Percentiles rank a stretch among this genome's conserved stretches.
Conservation (phyloP, 2,329 filamentous ascomycete species). For the Xylaria sp. region DNA sequence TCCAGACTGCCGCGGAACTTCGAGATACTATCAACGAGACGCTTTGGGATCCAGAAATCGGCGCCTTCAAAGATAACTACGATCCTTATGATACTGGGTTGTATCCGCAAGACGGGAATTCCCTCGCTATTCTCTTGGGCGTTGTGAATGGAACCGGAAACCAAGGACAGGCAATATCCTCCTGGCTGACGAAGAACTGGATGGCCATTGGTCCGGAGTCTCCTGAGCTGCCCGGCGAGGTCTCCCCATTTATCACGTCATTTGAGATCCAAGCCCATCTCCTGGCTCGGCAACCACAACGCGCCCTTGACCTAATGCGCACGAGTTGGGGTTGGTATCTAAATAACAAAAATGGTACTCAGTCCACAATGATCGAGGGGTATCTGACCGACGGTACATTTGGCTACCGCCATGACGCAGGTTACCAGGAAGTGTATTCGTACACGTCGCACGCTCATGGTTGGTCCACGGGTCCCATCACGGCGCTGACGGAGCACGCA, state of each 20-base stretch:
- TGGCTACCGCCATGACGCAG: conserved; percentile 63
- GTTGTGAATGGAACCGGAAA: conserved; percentile 52
- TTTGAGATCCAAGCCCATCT: conserved; percentile 70
- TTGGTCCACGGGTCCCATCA: conserved; percentile 61
- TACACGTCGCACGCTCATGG: conserved; percentile 62
- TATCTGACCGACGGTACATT: conserved; percentile 66
- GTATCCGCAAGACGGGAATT: conserved; percentile 69
- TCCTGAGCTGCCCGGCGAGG: conserved; percentile 66
- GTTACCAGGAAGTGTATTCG: conserved; percentile 60
- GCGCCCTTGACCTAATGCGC: conserved; percentile 66
- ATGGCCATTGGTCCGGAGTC: conserved; percentile 63
- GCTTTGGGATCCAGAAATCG: conserved; percentile 60
- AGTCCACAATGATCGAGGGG: conserved; percentile 68
- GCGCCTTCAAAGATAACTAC: conserved; percentile 65
- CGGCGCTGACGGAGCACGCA: conserved; percentile 56
- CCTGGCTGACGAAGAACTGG: conserved; percentile 62
- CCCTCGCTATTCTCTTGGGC: conserved; percentile 62
- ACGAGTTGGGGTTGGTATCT: conserved; percentile 70
- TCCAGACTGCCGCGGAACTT: conserved; percentile 54
- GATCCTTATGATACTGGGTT: conserved; percentile 53
- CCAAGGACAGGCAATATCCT: conserved; percentile 54
- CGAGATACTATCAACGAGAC: conserved; percentile 57
- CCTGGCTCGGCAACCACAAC: conserved; percentile 55
- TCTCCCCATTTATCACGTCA: conserved; percentile 67
- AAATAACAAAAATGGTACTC: conserved; percentile 65